These are phyloP conservation scores for Eustoma russellianum DNA, from an alignment of 257 asterid genomes.

Conservation along the genomic window DNA sequence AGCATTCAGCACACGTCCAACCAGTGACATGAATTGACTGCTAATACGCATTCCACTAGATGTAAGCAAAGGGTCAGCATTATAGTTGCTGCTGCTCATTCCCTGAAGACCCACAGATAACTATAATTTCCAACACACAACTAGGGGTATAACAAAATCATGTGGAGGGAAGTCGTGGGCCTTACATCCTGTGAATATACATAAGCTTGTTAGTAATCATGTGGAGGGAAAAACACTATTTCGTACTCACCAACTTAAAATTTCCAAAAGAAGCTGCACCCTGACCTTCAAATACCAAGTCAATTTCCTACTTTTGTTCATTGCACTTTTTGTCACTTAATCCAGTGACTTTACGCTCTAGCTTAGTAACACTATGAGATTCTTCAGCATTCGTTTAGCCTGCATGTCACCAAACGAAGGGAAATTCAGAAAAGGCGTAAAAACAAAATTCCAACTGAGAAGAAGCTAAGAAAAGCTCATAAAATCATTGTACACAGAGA, in stretches of 20 bases:
- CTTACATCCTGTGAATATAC: conserved; percentile 36
- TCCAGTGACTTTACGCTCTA: conserved; percentile 53
- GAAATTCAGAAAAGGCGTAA: not conserved
- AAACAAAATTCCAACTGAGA: not conserved
- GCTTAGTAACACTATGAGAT: conserved; percentile 42
- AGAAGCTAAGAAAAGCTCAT: no score
- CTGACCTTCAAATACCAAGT: not conserved
- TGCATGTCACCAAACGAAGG: conserved; percentile 12
- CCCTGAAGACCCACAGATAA: conserved; percentile 27
- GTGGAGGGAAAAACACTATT: no score
- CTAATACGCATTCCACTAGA: conserved; percentile 44
- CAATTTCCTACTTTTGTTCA: conserved; percentile 38
- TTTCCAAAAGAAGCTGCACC: not conserved
- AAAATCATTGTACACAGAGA: not conserved
- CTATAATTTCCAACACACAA: no score
- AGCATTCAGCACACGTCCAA: conserved; percentile 57
- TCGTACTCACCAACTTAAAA: not conserved
- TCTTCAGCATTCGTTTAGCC: conserved; percentile 59
- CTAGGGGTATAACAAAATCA: not conserved
- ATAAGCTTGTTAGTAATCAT: no score
- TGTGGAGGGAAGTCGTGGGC: not conserved
- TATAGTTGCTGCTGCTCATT: conserved; percentile 33
- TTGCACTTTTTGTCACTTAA: conserved; percentile 44
- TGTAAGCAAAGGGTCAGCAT: conserved; percentile 38
- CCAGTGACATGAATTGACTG: conserved; percentile 33